Conservation (phyloP, 768 basidiomycete genomes). For the Podaxis sp. region DNA sequence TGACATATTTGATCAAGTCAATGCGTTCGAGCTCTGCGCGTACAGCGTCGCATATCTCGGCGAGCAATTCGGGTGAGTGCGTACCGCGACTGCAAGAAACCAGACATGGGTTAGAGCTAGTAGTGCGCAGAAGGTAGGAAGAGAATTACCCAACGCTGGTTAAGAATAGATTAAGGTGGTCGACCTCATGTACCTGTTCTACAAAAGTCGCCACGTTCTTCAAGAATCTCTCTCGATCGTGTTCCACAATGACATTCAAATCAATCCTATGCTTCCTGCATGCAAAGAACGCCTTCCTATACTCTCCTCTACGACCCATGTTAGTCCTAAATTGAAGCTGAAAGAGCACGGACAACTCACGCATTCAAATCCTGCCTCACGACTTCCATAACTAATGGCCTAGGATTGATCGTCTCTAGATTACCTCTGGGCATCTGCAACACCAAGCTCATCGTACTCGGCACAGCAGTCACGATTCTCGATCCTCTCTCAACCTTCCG, state of each 20-base stretch:
- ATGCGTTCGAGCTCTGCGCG: constrained; percentile 64
- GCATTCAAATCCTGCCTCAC: constrained; percentile 70
- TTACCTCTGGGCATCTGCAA: constrained; percentile 98
- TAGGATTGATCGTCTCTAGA: constrained; percentile 90
- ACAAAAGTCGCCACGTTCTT: constrained; percentile 61
- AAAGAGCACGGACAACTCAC: constrained; percentile 38
- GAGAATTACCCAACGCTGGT: constrained; percentile 71
- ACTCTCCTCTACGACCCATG: constrained; percentile 50
- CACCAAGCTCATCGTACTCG: constrained; percentile 84
- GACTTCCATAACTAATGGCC: constrained; percentile 85
- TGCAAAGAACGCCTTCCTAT: constrained; percentile 83
- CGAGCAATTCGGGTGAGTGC: constrained; percentile 53
- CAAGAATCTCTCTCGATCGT: constrained; percentile 67
- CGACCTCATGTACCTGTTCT: constrained; percentile 83
- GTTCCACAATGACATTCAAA: constrained; percentile 82
- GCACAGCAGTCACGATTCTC: constrained; percentile 82
- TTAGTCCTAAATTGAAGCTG: not conserved
- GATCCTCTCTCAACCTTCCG: constrained; percentile 88
- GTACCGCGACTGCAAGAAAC: constrained; percentile 48
- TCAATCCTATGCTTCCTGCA: constrained; percentile 95
- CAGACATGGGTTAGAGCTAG: not conserved
- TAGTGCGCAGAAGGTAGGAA: not conserved
- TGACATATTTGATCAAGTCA: constrained; percentile 78
- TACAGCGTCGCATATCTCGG: constrained; percentile 73
- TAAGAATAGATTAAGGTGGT: constrained; percentile 90